Evolutionary conservation across 75 land plant genomes (phyloP).

Genomic region (Isoetes taiwanensis): DNA sequence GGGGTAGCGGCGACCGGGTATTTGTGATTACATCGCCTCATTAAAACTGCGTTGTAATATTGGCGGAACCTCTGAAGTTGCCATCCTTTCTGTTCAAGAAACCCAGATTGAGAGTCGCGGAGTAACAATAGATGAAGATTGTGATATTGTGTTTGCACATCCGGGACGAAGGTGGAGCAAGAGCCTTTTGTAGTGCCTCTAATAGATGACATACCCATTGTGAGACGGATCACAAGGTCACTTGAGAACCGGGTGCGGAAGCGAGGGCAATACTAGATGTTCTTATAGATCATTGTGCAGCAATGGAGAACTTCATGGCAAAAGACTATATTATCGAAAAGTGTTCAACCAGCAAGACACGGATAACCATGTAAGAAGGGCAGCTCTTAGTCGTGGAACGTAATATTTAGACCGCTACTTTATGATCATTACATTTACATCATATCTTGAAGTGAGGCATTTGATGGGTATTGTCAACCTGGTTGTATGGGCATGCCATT

Average conservation of each 20-base stretch:
- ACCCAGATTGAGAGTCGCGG: slow-evolving; percentile 53
- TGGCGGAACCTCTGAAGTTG: slow-evolving; percentile 60
- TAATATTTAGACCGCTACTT: slow-evolving; percentile 95
- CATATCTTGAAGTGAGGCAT: slow-evolving; percentile 87
- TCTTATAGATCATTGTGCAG: slow-evolving; percentile 90
- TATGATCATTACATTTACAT: slow-evolving; percentile 81
- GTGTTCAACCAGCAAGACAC: slow-evolving; percentile 79
- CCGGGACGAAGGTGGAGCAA: slow-evolving; percentile 16
- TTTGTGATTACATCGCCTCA: no score
- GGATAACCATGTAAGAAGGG: slow-evolving; percentile 72
- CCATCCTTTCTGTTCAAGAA: slow-evolving; percentile 15
- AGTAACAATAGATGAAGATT: slow-evolving; percentile 40
- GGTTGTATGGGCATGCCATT: slow-evolving; percentile 47
- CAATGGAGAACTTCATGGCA: slow-evolving; percentile 84
- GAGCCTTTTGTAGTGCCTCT: slow-evolving; percentile 27
- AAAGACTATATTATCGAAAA: slow-evolving; percentile 77
- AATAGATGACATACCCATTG: slow-evolving; percentile 75
- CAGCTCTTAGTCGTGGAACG: slow-evolving; percentile 83
- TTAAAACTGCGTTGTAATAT: slow-evolving; percentile 68
- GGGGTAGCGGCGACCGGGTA: no score
- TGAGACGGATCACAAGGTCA: slow-evolving; percentile 73
- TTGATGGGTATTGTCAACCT: slow-evolving; percentile 76
- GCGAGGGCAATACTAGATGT: slow-evolving; percentile 73
- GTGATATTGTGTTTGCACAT: slow-evolving; percentile 16
- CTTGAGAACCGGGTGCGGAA: slow-evolving; percentile 90